phyloP scores from a whole-genome alignment of 148 eudicot genomes.

The Rhododendron molle region DNA sequence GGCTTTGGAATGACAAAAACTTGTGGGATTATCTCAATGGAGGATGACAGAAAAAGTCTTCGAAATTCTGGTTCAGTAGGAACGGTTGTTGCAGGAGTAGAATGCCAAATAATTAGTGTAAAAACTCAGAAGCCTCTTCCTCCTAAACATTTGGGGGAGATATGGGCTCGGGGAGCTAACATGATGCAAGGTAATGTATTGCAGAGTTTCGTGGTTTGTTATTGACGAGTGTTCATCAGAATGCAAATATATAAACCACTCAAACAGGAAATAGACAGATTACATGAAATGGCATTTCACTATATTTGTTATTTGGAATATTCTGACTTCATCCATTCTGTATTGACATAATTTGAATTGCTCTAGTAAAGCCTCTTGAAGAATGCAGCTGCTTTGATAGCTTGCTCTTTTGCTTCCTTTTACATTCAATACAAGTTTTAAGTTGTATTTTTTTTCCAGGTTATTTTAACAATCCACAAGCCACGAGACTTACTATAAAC shows the following conservation, averaged over 20 bases:
- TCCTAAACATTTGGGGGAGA: conserved; percentile 68
- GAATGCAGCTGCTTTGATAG: no score
- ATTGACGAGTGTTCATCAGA: not conserved
- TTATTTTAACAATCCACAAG: conserved; percentile 57
- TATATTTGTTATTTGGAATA: no score
- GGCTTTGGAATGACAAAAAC: conserved; percentile 94
- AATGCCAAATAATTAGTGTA: conserved; percentile 53
- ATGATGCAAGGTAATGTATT: conserved; percentile 58
- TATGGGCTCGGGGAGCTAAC: conserved; percentile 79
- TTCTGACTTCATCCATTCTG: no score
- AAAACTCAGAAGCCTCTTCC: conserved; percentile 71
- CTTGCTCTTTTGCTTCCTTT: not conserved
- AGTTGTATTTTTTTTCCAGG: conserved; percentile 31
- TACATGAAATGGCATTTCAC: no score
- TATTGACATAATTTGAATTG: no score
- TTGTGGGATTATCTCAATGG: conserved; percentile 53
- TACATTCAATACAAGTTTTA: not conserved
- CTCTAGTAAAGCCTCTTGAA: no score
- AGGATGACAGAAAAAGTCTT: conserved; percentile 37
- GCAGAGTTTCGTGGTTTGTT: not conserved
- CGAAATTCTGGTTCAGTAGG: conserved; percentile 75
- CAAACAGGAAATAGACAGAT: not conserved
- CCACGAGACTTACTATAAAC: conserved; percentile 65
- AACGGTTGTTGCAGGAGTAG: conserved; percentile 52
- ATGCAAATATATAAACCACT: not conserved